These are phyloP conservation scores for Carex kokanica DNA, from an alignment of 176 grass and related monocot genomes.

Conservation along the genomic window DNA sequence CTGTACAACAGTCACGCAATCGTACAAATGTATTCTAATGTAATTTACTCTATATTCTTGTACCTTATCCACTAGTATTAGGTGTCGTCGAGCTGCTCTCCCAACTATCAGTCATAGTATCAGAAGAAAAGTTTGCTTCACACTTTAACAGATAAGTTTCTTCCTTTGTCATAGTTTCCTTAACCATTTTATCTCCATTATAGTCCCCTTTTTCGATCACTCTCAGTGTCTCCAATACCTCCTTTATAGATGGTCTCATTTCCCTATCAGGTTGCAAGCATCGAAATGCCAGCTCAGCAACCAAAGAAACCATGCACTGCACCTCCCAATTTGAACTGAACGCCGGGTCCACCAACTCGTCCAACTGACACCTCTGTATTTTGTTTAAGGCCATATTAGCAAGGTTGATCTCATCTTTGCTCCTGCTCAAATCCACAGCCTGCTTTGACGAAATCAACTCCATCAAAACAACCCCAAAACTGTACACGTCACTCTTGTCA, in stretches of 20 bases:
- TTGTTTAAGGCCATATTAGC: constrained; percentile 61
- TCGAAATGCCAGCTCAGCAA: constrained; percentile 68
- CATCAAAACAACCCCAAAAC: constrained; percentile 78
- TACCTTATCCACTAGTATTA: constrained; percentile 42
- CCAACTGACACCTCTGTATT: constrained; percentile 60
- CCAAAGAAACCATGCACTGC: constrained; percentile 36
- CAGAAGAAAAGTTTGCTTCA: constrained; percentile 34
- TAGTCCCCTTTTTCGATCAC: constrained; percentile 38
- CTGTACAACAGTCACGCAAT: no score
- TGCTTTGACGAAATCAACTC: constrained; percentile 90
- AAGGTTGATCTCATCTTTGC: constrained; percentile 62
- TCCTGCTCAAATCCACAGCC: constrained; percentile 75
- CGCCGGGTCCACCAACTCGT: constrained; percentile 69
- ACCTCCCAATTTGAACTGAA: constrained; percentile 39
- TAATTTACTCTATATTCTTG: no score
- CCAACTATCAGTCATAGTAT: constrained; percentile 44
- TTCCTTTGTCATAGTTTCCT: constrained; percentile 30
- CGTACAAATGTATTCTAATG: no score
- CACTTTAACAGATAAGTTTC: constrained; percentile 32
- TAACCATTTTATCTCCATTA: neutral
- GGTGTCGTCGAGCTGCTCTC: constrained; percentile 44
- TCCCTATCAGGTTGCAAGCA: constrained; percentile 77
- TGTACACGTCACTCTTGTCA: constrained; percentile 93
- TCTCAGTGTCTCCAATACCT: constrained; percentile 53
- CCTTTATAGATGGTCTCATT: constrained; percentile 54